Evolutionary conservation across 495 filamentous ascomycete species (phyloP).

Genomic region (Podospora pseudopauciseta): DNA sequence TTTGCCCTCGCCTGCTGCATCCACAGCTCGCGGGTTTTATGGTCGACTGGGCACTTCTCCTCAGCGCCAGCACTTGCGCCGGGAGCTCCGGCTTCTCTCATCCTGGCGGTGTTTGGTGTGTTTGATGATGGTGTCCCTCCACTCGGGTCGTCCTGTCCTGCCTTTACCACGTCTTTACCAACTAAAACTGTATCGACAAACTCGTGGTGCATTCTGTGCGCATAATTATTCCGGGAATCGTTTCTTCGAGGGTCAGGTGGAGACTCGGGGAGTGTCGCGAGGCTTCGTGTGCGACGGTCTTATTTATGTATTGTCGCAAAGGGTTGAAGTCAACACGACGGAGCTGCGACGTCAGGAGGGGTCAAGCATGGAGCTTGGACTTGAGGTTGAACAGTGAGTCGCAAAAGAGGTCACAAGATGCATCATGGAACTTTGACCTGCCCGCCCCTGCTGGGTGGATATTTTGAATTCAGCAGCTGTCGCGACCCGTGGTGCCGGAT

Average conservation of each 20-base stretch:
- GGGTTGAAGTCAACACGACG: neutral
- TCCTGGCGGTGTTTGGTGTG: constrained; percentile 4
- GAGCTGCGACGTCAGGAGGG: neutral
- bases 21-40: constrained; percentile 81
- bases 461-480: neutral
- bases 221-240: neutral
- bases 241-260: neutral
- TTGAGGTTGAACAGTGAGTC: neutral
- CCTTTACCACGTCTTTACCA: constrained; percentile 22
- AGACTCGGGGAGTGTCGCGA: neutral
- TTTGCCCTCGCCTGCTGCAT: constrained; percentile 47
- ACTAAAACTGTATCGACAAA: constrained; percentile 35
- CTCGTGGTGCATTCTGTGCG: constrained; percentile 29
- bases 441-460: neutral
- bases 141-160: neutral
- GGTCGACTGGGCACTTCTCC: constrained; percentile 78
- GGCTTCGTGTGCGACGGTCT: neutral
- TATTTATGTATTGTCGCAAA: neutral
- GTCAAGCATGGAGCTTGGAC: neutral
- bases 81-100: constrained; percentile 12
- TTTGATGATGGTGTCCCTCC: neutral
- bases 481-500: neutral
- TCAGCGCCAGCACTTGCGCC: constrained; percentile 19
- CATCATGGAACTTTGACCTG: neutral
- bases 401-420: neutral